Evolutionary conservation across 1,284 basidiomycete genomes (phyloP).

Genomic region (Flammula alnicola): DNA sequence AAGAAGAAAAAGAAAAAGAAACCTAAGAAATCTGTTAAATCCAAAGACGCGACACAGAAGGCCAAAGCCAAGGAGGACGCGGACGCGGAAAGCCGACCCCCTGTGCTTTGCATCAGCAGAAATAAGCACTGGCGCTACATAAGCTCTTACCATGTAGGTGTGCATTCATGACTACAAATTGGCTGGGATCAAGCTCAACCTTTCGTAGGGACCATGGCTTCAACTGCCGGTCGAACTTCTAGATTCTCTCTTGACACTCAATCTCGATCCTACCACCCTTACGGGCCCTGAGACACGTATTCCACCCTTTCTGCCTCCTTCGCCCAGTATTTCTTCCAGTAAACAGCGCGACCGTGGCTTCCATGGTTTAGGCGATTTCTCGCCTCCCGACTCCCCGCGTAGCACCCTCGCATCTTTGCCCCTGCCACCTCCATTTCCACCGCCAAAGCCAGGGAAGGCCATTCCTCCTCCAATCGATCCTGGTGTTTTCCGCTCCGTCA

Average conservation of each 20-base stretch:
- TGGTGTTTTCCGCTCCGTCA: constrained; percentile 77
- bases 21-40: constrained; percentile 56
- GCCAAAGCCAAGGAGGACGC: constrained; percentile 28
- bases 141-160: constrained; percentile 82
- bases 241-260: constrained; percentile 76
- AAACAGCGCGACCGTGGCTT: constrained; percentile 47
- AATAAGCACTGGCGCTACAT: constrained; percentile 90
- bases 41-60: constrained; percentile 41
- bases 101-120: constrained; percentile 78
- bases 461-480: constrained; percentile 84
- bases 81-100: constrained; percentile 45
- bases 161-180: constrained; percentile 7
- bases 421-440: constrained; percentile 50
- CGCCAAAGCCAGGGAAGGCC: constrained; percentile 60
- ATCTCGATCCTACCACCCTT: constrained; percentile 71
- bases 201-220: constrained; percentile 77
- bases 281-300: constrained; percentile 50
- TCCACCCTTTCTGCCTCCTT: constrained; percentile 34
- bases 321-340: constrained; percentile 25
- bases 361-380: constrained; percentile 49
- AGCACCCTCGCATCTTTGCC: constrained; percentile 42
- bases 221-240: constrained; percentile 83
- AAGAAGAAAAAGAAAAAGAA: constrained; percentile 83
- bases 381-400: constrained; percentile 58
- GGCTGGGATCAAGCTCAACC: constrained; percentile 17